These are phyloP conservation scores for Chrysosporium keratinophilum DNA, from an alignment of 2,329 filamentous ascomycete genomes.

Conservation along the genomic window DNA sequence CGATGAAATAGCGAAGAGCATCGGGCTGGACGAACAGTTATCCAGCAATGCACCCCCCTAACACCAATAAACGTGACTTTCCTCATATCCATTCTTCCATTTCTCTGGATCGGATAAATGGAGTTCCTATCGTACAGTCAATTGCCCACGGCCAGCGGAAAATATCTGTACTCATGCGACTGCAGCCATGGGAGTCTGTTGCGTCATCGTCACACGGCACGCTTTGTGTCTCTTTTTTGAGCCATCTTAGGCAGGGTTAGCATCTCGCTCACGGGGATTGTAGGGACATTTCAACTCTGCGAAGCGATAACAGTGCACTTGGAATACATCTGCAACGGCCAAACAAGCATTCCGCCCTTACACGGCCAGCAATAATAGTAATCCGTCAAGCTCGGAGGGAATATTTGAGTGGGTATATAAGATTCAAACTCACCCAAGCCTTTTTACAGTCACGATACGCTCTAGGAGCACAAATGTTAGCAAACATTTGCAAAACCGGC, in stretches of 20 bases:
- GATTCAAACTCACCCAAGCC: constrained; percentile 61
- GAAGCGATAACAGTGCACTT: not conserved
- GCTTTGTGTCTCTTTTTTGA: constrained; percentile 6
- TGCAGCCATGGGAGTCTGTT: no score
- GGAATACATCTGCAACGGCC: not conserved
- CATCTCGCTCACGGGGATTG: not conserved
- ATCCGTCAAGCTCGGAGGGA: no score
- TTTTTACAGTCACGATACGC: constrained; percentile 94
- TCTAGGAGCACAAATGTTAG: constrained; percentile 38
- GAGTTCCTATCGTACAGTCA: not conserved
- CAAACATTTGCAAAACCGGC: not conserved
- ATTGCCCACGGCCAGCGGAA: not conserved
- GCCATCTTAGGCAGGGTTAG: constrained; percentile 2
- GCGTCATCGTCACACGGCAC: not conserved
- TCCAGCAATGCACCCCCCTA: not conserved
- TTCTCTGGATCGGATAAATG: not conserved
- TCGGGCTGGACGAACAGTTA: not conserved
- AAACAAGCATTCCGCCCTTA: not conserved
- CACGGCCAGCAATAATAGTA: no score
- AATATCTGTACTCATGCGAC: not conserved
- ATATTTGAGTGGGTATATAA: no score
- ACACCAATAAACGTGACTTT: not conserved
- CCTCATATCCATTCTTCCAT: not conserved
- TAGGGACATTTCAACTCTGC: not conserved
- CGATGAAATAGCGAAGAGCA: no score